Evolutionary conservation across 2,329 filamentous ascomycete species (phyloP).

Genomic region (Penicillium sp.): DNA sequence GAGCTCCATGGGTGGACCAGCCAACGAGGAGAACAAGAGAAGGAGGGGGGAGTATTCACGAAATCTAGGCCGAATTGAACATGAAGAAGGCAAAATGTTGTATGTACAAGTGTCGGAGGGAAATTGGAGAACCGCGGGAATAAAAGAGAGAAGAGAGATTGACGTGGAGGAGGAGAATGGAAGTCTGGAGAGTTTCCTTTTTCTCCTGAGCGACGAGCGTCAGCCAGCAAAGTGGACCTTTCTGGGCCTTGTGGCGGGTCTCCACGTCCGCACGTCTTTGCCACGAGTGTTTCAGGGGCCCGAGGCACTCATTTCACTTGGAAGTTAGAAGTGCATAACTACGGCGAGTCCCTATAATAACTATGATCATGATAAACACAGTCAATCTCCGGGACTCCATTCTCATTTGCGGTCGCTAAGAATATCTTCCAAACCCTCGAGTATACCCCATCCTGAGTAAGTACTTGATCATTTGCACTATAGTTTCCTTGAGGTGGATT

Average conservation of each 20-base stretch:
- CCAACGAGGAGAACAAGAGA: conserved; percentile 21
- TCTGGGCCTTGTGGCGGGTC: not conserved
- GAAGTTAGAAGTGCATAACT: not conserved
- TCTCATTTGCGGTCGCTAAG: not conserved
- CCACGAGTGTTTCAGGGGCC: conserved; percentile 25
- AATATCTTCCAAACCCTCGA: not conserved
- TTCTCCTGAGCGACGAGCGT: conserved; percentile 6
- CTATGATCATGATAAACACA: too few species aligned
- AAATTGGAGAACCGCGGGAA: conserved; percentile 1
- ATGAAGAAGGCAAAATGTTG: not conserved
- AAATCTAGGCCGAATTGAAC: conserved; percentile 7
- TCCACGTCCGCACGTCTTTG: conserved; percentile 15
- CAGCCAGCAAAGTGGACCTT: not conserved
- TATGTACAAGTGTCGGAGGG: conserved; percentile 1
- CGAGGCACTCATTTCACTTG: not conserved
- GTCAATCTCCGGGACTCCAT: not conserved
- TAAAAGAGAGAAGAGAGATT: conserved; percentile 8
- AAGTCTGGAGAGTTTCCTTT: not conserved
- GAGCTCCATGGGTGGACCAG: conserved; percentile 37
- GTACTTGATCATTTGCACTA: not conserved
- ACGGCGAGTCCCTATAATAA: not conserved
- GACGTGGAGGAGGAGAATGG: not conserved
- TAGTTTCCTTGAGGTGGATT: not conserved
- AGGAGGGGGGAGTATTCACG: not conserved
- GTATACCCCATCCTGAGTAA: not conserved